phyloP scores from a whole-genome alignment of 1,139 yeast genomes.

The Kodamaea arcana region DNA sequence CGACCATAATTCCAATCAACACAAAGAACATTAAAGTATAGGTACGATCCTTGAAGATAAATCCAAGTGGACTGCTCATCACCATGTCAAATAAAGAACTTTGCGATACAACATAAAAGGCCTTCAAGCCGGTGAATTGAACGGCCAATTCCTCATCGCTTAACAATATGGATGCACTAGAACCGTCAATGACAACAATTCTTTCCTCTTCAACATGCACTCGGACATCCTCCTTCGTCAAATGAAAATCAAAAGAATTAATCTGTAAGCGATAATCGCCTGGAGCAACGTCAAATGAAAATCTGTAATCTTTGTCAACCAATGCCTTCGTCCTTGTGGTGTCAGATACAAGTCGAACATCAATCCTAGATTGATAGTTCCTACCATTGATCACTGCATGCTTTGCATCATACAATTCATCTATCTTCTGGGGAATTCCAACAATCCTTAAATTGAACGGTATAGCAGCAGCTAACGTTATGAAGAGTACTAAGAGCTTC shows the following conservation, averaged over 20 bases:
- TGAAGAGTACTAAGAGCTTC: not conserved
- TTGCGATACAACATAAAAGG: conserved; percentile 34
- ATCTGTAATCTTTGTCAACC: conserved; percentile 25
- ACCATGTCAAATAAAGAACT: conserved; percentile 33
- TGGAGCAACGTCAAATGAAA: conserved; percentile 20
- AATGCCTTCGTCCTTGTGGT: conserved; percentile 11
- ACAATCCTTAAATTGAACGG: conserved; percentile 14
- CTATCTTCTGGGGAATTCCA: conserved; percentile 22
- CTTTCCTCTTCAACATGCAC: conserved; percentile 18
- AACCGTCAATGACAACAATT: conserved; percentile 3
- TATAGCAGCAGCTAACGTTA: conserved; percentile 1
- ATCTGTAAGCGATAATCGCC: conserved; percentile 37
- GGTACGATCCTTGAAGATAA: conserved; percentile 34
- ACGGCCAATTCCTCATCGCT: conserved; percentile 22
- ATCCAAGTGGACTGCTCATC: conserved; percentile 41
- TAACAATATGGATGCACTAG: not conserved
- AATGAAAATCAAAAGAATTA: conserved; percentile 35
- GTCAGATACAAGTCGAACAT: conserved; percentile 22
- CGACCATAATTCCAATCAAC: conserved; percentile 28
- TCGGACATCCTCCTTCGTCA: conserved; percentile 24
- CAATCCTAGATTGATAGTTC: conserved; percentile 34
- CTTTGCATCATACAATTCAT: conserved; percentile 18
- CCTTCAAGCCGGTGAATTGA: conserved; percentile 19
- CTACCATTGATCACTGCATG: conserved; percentile 30
- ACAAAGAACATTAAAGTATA: conserved; percentile 33